Base-by-base conservation (phyloP, 2,329 filamentous ascomycete species). In the Apiospora arundinis region DNA sequence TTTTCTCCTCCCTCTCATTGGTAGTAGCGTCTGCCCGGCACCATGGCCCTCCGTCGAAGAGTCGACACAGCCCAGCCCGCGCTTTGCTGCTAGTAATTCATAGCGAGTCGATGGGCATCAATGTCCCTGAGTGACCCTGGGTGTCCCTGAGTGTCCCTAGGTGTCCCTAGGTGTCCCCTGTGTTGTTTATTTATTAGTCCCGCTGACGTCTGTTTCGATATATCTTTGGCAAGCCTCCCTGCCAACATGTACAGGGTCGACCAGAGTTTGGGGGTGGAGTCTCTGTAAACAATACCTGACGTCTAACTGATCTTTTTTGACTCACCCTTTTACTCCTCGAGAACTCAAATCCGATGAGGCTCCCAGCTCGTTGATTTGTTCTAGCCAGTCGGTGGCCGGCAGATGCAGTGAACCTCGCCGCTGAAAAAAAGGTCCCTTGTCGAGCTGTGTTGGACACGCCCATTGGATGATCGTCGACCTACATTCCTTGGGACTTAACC, bases 291-390 rank as follows among this genome's bases (percentile, higher is more conserved):
- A 46, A 45, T 44, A n/a, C 45, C 66, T 67, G 40, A 67, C 66
- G 40, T 46, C 40, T 46, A 67, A 25, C 42, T 46, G 66, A 46
- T 46, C n/a, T 21, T 16, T 67, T 67, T 67, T 63, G 56, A 40
- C 56, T 63, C 56, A 63, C 56, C 66, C 40, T 48, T 37, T 63
- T n/a, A n/a, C 56, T 63, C 32, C 56, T 63, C 8, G 56, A 63
- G 48, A 69, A 69, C 45, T 69, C 68, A 69, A 69, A 60, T 44
- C 32, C 49, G n/a, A 69, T 52, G 68, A 69, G 48, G 68, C 68
- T 69, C 25, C 46, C 37, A 49, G 1, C 18, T 68, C 37, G 32
- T 69, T 69, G 40, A 52, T 46, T 45, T 42, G 45, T 69, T 69
- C 32, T 45, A 49, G 49, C 68, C 68, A 69, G 66, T 45, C 25